A percentile compares a stretch with the other conserved stretches of the same genome.
Conservation (phyloP, 441 rosid species). For the Bocquillonia castaneifolia region DNA sequence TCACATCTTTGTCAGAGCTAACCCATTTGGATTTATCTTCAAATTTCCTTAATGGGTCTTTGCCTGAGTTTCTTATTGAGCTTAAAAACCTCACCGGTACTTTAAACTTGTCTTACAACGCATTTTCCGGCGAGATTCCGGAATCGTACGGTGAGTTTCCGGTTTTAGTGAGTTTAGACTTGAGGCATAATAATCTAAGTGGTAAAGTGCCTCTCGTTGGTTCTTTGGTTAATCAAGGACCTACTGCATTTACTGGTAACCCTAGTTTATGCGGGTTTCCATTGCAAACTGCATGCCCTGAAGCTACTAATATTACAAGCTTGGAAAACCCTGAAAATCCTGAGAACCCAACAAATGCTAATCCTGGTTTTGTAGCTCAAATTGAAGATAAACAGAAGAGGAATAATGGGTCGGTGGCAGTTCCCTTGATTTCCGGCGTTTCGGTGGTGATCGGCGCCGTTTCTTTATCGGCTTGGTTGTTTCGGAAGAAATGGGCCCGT, state of each 20-base stretch:
- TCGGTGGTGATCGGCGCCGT: slow-evolving; percentile 55
- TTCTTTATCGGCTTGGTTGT: slow-evolving; percentile 48
- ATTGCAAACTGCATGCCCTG: slow-evolving; percentile 51
- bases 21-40: slow-evolving; percentile 64
- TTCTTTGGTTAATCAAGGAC: slow-evolving; percentile 80
- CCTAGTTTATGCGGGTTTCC: slow-evolving; percentile 84
- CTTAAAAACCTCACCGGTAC: slow-evolving; percentile 58
- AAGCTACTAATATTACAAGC: slow-evolving; percentile 35
- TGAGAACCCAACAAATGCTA: slow-evolving; percentile 31
- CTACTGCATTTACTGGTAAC: slow-evolving; percentile 80
- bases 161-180: slow-evolving; percentile 68
- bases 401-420: slow-evolving; percentile 40
- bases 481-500: slow-evolving; percentile 39
- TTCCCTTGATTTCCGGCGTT: slow-evolving; percentile 59
- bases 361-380: slow-evolving; percentile 21
- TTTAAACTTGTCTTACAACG: slow-evolving; percentile 63
- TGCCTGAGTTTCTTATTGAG: slow-evolving; percentile 54
- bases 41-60: slow-evolving; percentile 57
- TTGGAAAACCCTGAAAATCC: slow-evolving; percentile 45
- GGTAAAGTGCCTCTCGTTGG: slow-evolving; percentile 79
- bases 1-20: slow-evolving; percentile 38
- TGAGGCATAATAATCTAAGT: slow-evolving; percentile 64
- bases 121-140: slow-evolving; percentile 66
- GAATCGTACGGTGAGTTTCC: slow-evolving; percentile 61
- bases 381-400: slow-evolving; percentile 19